phyloP scores from a whole-genome alignment of 1,139 yeast genomes.

The Sugiyamaella neomexicana region DNA sequence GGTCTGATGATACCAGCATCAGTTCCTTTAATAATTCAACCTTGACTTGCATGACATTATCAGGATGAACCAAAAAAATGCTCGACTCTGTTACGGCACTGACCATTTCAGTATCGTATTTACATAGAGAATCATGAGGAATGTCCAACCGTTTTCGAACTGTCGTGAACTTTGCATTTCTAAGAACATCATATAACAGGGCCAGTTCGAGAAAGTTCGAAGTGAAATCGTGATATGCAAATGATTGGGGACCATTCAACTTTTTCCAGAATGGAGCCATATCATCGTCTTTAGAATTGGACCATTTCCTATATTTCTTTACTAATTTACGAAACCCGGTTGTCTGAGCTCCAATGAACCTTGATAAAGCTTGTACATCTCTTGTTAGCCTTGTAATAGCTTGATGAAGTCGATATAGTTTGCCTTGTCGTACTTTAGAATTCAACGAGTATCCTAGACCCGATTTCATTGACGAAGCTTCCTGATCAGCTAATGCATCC shows the following conservation, averaged over 20 bases:
- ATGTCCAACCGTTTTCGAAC: slow-evolving; percentile 24
- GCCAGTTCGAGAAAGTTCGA: slow-evolving; percentile 65
- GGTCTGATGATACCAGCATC: slow-evolving; percentile 32
- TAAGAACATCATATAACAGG: slow-evolving; percentile 53
- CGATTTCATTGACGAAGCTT: slow-evolving; percentile 19
- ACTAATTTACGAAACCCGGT: slow-evolving; percentile 78
- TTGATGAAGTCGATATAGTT: slow-evolving; percentile 36
- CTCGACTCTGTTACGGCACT: slow-evolving; percentile 34
- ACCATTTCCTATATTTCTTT: slow-evolving; percentile 75
- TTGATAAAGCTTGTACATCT: slow-evolving; percentile 66
- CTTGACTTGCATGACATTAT: slow-evolving; percentile 43
- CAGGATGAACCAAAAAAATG: slow-evolving; percentile 46
- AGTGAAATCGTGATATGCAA: slow-evolving; percentile 64
- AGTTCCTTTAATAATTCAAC: slow-evolving; percentile 40
- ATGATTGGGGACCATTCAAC: slow-evolving; percentile 50
- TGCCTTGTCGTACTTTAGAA: slow-evolving; percentile 35
- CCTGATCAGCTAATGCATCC: slow-evolving; percentile 36
- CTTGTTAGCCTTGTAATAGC: slow-evolving; percentile 49
- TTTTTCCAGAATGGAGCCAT: slow-evolving; percentile 37
- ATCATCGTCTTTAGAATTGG: slow-evolving; percentile 34
- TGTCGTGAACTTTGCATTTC: slow-evolving; percentile 29
- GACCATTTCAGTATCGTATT: slow-evolving; percentile 44
- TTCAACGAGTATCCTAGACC: slow-evolving; percentile 19
- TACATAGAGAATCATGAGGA: slow-evolving; percentile 36
- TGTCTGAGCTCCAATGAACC: slow-evolving; percentile 76